phyloP scores from a whole-genome alignment of 441 rosid genomes.

The California macrophylla region DNA sequence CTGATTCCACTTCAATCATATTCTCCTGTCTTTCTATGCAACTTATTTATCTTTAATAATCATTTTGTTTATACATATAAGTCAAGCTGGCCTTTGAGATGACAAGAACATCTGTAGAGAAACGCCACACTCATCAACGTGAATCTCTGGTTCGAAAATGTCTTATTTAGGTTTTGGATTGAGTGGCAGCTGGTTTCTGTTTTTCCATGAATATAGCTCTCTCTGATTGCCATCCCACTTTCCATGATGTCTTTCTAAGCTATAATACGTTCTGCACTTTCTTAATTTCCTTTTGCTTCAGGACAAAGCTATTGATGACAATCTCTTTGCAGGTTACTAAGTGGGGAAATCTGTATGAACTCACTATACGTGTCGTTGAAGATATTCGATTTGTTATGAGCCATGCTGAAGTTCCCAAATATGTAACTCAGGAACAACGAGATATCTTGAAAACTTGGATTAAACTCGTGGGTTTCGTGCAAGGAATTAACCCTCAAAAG shows the following conservation, averaged over 20 bases:
- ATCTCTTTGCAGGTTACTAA: constrained; percentile 49
- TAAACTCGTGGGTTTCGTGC: constrained; percentile 69
- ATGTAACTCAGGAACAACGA: constrained; percentile 48
- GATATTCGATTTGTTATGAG: constrained; percentile 84
- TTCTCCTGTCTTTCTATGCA: not conserved
- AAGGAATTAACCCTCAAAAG: constrained; percentile 80
- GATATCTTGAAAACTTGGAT: constrained; percentile 72
- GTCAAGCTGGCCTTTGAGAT: not conserved
- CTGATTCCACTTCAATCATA: not conserved
- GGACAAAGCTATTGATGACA: constrained; percentile 16
- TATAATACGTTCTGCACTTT: constrained; percentile 3
- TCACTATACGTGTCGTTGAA: constrained; percentile 59
- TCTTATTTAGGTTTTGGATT: not conserved
- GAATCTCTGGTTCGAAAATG: not conserved
- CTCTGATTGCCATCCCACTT: not conserved
- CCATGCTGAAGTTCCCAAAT: constrained; percentile 62
- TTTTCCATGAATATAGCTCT: not conserved
- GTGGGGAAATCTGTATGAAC: constrained; percentile 59
- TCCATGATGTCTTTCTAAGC: not conserved
- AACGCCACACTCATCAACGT: not conserved
- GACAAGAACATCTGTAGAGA: not conserved
- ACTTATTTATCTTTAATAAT: not conserved
- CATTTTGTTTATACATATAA: not conserved
- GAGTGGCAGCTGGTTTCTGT: not conserved
- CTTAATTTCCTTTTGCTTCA: constrained; percentile 8